phyloP scores from a whole-genome alignment of 1,284 basidiomycete genomes.

The Ustilago tritici region DNA sequence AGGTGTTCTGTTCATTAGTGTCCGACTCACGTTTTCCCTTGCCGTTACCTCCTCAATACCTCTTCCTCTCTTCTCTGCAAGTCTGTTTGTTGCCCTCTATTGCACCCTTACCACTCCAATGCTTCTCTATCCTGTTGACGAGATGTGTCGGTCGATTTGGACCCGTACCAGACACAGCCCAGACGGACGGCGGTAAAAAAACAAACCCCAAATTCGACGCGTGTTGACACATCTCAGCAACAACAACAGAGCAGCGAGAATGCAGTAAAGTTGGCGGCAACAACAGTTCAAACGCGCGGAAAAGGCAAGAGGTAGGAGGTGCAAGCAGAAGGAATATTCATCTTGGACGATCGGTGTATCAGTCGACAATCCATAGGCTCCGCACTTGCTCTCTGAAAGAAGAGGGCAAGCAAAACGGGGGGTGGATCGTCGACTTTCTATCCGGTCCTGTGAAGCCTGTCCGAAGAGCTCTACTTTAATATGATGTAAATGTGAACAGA shows the following conservation, averaged over 20 bases:
- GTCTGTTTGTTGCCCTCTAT: background rate
- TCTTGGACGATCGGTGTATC: slow-evolving; percentile 49
- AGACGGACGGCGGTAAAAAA: slow-evolving; percentile 17
- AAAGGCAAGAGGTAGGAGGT: background rate
- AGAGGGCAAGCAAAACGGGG: slow-evolving; percentile 1
- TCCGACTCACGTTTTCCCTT: slow-evolving; percentile 15
- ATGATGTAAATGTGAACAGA: too few species aligned
- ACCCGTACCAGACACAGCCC: slow-evolving; percentile 14
- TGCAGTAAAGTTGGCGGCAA: background rate
- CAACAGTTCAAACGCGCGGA: background rate
- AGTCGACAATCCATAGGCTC: slow-evolving; percentile 31
- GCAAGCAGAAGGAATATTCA: background rate
- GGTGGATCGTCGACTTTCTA: slow-evolving; percentile 42
- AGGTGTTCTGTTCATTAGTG: slow-evolving; percentile 48
- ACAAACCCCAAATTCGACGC: slow-evolving; percentile 7
- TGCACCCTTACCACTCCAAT: background rate
- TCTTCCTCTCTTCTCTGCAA: background rate
- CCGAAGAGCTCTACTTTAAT: background rate
- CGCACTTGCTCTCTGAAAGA: background rate
- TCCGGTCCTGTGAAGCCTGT: slow-evolving; percentile 23
- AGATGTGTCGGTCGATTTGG: background rate
- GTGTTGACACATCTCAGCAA: slow-evolving; percentile 13
- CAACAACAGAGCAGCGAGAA: background rate
- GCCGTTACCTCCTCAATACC: background rate
- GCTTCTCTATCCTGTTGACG: background rate